phyloP scores from a whole-genome alignment of 768 basidiomycete species.

The Tricholoma flavovirens region DNA sequence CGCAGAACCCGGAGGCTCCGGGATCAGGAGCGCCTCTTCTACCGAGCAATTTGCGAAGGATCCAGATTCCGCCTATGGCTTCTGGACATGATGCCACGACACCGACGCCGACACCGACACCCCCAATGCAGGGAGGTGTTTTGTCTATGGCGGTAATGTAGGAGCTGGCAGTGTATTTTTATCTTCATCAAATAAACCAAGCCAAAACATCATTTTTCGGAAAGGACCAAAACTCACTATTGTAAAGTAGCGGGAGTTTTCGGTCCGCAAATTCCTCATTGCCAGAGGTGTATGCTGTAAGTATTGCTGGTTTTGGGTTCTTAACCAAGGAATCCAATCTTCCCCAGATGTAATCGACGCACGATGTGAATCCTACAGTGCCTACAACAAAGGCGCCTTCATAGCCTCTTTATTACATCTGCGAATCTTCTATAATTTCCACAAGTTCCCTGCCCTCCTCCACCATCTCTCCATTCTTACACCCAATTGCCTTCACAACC shows the following conservation, averaged over 20 bases:
- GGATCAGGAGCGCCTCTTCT: constrained; percentile 44
- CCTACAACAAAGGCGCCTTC: no score
- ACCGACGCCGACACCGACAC: constrained; percentile 41
- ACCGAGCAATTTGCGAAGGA: constrained; percentile 34
- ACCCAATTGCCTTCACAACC: constrained; percentile 64
- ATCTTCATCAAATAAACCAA: no score
- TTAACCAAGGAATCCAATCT: not conserved
- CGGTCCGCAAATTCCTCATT: no score
- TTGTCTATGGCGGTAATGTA: constrained; percentile 7
- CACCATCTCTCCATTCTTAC: constrained; percentile 86
- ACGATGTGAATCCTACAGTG: no score
- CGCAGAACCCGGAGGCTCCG: constrained; percentile 56
- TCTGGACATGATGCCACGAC: constrained; percentile 41
- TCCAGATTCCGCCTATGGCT: constrained; percentile 32
- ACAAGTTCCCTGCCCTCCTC: constrained; percentile 81
- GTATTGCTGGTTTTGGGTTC: no score
- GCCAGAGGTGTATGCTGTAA: no score
- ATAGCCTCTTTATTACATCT: no score
- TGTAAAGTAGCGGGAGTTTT: no score
- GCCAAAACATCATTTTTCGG: no score
- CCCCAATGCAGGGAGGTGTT: constrained; percentile 8
- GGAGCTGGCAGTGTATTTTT: not conserved
- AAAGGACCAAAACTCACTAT: no score
- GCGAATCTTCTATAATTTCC: constrained; percentile 46
- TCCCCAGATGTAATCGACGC: no score